Conservation (phyloP, 768 basidiomycete species). For the Boletus rubroflammeus region DNA sequence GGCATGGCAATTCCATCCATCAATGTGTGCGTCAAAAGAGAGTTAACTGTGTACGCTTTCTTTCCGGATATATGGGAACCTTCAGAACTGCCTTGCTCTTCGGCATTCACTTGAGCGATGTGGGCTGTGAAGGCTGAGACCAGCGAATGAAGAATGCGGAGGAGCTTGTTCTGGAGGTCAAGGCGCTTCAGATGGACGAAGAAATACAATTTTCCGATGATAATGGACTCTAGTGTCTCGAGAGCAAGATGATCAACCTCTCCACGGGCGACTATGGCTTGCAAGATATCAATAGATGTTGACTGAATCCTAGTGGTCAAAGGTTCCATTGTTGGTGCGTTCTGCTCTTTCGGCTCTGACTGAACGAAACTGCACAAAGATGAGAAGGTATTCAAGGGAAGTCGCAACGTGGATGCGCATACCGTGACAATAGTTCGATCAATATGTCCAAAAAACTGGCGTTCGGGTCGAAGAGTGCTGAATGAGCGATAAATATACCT, state of each 20-base stretch:
- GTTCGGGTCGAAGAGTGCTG: slow-evolving; percentile 44
- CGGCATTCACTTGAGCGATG: slow-evolving; percentile 26
- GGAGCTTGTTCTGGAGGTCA: slow-evolving; percentile 89
- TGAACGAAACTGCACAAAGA: slow-evolving; percentile 57
- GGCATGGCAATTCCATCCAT: slow-evolving; percentile 72
- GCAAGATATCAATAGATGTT: slow-evolving; percentile 74
- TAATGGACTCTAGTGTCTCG: slow-evolving; percentile 61
- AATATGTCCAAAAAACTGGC: slow-evolving; percentile 75
- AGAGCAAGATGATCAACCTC: slow-evolving; percentile 63
- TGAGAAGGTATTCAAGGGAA: not conserved
- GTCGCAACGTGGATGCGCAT: slow-evolving; percentile 40
- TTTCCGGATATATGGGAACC: slow-evolving; percentile 32
- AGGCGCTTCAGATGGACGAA: slow-evolving; percentile 66
- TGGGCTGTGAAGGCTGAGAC: slow-evolving; percentile 58
- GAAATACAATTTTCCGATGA: slow-evolving; percentile 73
- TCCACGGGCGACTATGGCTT: slow-evolving; percentile 76
- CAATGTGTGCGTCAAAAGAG: slow-evolving; percentile 72
- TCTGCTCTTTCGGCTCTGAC: slow-evolving; percentile 62
- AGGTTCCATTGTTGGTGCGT: slow-evolving; percentile 51
- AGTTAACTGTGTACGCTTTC: slow-evolving; percentile 53
- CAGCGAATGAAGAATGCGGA: slow-evolving; percentile 86
- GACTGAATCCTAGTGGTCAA: slow-evolving; percentile 68
- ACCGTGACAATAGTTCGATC: slow-evolving; percentile 73
- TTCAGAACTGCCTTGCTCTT: slow-evolving; percentile 33
- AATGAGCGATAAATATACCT: slow-evolving; percentile 6